Percentiles rank a stretch among this genome's conserved stretches.
These are phyloP conservation scores for Erodium texanum DNA, from an alignment of 441 rosid species.

Conservation along the genomic window DNA sequence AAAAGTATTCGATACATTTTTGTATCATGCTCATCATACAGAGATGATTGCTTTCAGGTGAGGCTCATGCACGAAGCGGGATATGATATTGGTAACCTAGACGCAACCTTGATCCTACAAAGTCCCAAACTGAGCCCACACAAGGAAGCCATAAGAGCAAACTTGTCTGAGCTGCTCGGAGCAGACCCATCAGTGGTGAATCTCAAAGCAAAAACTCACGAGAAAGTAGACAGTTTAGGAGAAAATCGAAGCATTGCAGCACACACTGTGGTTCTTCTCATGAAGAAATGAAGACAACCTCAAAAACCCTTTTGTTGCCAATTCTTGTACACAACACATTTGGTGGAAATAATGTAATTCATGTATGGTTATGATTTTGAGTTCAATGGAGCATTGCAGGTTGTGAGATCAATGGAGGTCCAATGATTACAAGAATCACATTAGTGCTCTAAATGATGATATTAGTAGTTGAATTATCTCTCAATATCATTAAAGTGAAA, in stretches of 20 bases:
- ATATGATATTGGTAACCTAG: slow-evolving; percentile 88
- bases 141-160: slow-evolving; percentile 65
- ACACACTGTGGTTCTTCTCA: slow-evolving; percentile 79
- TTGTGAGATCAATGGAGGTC: no score
- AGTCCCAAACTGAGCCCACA: slow-evolving; percentile 81
- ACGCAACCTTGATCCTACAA: slow-evolving; percentile 85
- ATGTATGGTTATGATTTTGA: not conserved
- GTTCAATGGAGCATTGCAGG: no score
- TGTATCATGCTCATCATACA: slow-evolving; percentile 14
- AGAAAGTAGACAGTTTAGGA: slow-evolving; percentile 90
- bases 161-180: slow-evolving; percentile 60
- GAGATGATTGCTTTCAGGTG: slow-evolving; percentile 43
- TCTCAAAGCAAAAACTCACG: slow-evolving; percentile 84
- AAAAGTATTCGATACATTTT: no score
- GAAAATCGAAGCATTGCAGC: slow-evolving; percentile 96
- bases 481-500: no score
- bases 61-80: slow-evolving; percentile 89
- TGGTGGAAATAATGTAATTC: not conserved
- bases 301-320: no score
- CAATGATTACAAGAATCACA: no score
- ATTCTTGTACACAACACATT: not conserved
- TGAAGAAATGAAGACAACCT: slow-evolving; percentile 51
- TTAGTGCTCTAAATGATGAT: no score
- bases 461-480: no score
- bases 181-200: slow-evolving; percentile 62